Evolutionary conservation across 2,329 filamentous ascomycete species (phyloP), one percentile per base, ranked within the genome.

Genomic region (Immersiporthe knoxdaviesiana): DNA sequence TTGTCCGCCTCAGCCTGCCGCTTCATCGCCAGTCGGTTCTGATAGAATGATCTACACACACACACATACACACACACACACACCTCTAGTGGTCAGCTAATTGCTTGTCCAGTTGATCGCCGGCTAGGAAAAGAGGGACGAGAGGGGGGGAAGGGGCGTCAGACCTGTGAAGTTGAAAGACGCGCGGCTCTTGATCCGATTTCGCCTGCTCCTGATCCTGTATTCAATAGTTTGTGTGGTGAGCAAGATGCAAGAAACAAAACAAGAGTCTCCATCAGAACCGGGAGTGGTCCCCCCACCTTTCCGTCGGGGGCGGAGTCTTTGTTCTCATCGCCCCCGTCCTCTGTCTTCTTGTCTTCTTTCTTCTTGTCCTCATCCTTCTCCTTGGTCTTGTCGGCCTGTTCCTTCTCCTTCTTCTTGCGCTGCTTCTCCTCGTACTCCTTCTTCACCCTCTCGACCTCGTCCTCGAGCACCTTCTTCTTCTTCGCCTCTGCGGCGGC

Each of bases 91-190:
- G n/a, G 58, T 64, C 63, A 71, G 62, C 41, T n/a, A 10, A 35
- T 37, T 18, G 24, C 63, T 12, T 61, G 21, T 39, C 39, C 24
- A n/a, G 4, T n/a, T n/a, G 24, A 30, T 27, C 52, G 27, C 14
- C 18, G 24, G 1, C 24, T 62, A n/a, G 59, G n/a, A n/a, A n/a
- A n/a, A n/a, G n/a, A n/a, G n/a, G n/a, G n/a, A n/a, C n/a, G n/a
- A n/a, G n/a, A n/a, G n/a, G n/a, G n/a, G n/a, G n/a, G n/a, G n/a
- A n/a, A n/a, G n/a, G 16, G 24, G 12, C 24, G 59, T 18, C 59
- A 37, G 37, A 95, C 92, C 90, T 94, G 76, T 95, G 92, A 69
- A 97, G 83, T 73, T 91, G 88, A 80, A 96, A 99, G 2, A 97
- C 86, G 56, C 95, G 88, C 27, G 93, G 91, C 68, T 91, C 90